Evolutionary conservation across 1,284 basidiomycete genomes (phyloP).

Genomic region (Pulveroboletus sp.): DNA sequence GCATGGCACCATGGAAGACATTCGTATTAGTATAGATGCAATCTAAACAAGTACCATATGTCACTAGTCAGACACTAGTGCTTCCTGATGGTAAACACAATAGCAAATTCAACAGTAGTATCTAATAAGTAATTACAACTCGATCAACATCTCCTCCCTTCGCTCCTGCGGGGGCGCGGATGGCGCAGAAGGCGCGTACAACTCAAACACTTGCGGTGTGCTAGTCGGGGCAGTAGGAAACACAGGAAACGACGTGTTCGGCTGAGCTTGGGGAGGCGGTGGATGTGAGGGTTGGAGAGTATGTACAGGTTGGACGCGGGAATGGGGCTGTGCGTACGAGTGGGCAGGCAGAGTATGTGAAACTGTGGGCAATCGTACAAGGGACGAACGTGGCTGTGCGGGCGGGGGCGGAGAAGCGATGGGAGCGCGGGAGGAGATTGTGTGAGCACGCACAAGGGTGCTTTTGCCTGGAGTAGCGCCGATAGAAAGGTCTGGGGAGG

Average conservation of each 20-base stretch:
- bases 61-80: no score
- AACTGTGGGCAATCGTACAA: conserved; percentile 21
- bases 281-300: conserved; percentile 6
- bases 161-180: conserved; percentile 60
- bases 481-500: not conserved
- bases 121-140: conserved; percentile 41
- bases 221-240: conserved; percentile 46
- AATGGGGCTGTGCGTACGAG: conserved; percentile 2
- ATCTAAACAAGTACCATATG: no score
- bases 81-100: not conserved
- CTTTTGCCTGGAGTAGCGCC: conserved; percentile 3
- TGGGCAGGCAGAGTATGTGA: conserved; percentile 12
- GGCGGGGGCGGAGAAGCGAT: conserved; percentile 16
- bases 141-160: conserved; percentile 84
- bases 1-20: conserved; percentile 17
- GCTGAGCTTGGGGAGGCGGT: conserved; percentile 7
- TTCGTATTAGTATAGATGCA: not conserved
- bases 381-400: conserved; percentile 12
- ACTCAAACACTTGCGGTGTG: conserved; percentile 51
- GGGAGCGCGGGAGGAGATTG: conserved; percentile 22
- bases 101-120: not conserved
- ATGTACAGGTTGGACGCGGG: conserved; percentile 4
- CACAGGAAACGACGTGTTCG: conserved; percentile 8
- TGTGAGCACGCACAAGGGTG: conserved; percentile 20
- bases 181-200: conserved; percentile 47